Conservation (phyloP, 306 rosid genomes). For the Begonia fuchsioides region DNA sequence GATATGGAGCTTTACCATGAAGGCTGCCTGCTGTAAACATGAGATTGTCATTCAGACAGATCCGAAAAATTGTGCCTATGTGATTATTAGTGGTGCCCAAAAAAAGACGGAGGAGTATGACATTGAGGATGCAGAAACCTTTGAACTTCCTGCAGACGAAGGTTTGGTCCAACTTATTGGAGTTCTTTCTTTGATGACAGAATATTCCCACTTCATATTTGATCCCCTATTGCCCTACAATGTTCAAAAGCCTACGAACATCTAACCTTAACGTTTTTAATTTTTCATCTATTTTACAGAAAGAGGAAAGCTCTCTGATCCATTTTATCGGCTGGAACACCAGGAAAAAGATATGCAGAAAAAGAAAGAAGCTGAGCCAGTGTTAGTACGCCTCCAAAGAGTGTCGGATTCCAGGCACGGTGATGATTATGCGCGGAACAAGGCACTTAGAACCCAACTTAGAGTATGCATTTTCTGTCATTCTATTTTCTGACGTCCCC, state of each 20-base stretch:
- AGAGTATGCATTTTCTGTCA: slow-evolving; percentile 36
- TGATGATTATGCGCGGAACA: slow-evolving; percentile 65
- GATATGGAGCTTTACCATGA: slow-evolving; percentile 96
- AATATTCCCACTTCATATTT: too few species aligned
- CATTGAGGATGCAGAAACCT: slow-evolving; percentile 77
- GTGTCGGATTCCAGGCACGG: slow-evolving; percentile 58
- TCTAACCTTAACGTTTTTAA: too few species aligned
- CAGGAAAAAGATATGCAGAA: slow-evolving; percentile 74
- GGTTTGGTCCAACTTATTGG: slow-evolving; percentile 21
- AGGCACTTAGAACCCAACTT: slow-evolving; percentile 56
- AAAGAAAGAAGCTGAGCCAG: slow-evolving; percentile 87
- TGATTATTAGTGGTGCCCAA: slow-evolving; percentile 70
- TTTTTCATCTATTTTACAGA: slow-evolving; percentile 21
- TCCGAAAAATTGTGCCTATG: slow-evolving; percentile 72
- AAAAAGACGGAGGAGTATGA: slow-evolving; percentile 63
- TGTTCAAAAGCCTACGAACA: too few species aligned
- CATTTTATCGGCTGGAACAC: slow-evolving; percentile 91
- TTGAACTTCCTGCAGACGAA: slow-evolving; percentile 79
- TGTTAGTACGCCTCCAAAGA: slow-evolving; percentile 64
- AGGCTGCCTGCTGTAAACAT: slow-evolving; percentile 77
- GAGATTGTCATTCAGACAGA: slow-evolving; percentile 86
- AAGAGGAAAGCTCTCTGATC: slow-evolving; percentile 79
- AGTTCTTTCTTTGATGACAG: not conserved
- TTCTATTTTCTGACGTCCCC: slow-evolving; percentile 5
- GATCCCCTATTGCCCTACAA: too few species aligned